phyloP scores from a whole-genome alignment of 1,284 basidiomycete genomes.

The Cryptococcus hybrid region DNA sequence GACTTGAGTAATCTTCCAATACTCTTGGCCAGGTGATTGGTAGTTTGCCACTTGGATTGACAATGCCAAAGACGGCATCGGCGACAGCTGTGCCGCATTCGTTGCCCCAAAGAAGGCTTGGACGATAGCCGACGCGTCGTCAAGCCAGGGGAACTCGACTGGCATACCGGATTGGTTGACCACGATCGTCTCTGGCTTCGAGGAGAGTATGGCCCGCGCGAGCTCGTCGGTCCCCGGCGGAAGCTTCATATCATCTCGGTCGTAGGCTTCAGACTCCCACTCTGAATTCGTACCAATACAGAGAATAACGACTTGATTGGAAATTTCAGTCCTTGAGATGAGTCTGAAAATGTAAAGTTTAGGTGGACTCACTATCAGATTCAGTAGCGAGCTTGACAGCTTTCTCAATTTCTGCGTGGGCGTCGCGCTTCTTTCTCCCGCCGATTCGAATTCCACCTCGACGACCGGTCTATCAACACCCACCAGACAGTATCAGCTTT shows the following conservation, averaged over 20 bases:
- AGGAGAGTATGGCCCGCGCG: constrained; percentile 22
- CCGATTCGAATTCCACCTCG: constrained; percentile 15
- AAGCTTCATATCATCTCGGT: constrained; percentile 21
- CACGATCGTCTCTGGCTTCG: constrained; percentile 30
- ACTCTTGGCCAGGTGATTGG: constrained; percentile 53
- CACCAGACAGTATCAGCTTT: too few relatives aligned
- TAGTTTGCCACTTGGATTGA: constrained; percentile 58
- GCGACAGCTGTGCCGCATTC: constrained; percentile 50
- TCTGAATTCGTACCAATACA: constrained; percentile 10
- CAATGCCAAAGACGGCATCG: constrained; percentile 58
- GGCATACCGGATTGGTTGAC: constrained; percentile 35
- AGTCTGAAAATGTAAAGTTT: too few relatives aligned
- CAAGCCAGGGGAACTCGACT: constrained; percentile 31
- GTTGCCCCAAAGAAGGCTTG: constrained; percentile 19
- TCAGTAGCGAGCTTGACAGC: constrained; percentile 28
- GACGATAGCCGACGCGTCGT: constrained; percentile 14
- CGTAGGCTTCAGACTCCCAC: constrained; percentile 38
- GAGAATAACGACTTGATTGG: not conserved
- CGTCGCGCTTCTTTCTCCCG: constrained; percentile 6
- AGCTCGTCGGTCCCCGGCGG: constrained; percentile 20
- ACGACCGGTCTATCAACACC: not conserved
- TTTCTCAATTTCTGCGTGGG: constrained; percentile 15
- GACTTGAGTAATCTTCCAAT: constrained; percentile 5
- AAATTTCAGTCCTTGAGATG: not conserved
- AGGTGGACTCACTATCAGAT: constrained; percentile 16